These are phyloP conservation scores for Nothophaeocryptopus gaeumannii DNA, from an alignment of 2,329 filamentous ascomycete species.

Conservation along the genomic window DNA sequence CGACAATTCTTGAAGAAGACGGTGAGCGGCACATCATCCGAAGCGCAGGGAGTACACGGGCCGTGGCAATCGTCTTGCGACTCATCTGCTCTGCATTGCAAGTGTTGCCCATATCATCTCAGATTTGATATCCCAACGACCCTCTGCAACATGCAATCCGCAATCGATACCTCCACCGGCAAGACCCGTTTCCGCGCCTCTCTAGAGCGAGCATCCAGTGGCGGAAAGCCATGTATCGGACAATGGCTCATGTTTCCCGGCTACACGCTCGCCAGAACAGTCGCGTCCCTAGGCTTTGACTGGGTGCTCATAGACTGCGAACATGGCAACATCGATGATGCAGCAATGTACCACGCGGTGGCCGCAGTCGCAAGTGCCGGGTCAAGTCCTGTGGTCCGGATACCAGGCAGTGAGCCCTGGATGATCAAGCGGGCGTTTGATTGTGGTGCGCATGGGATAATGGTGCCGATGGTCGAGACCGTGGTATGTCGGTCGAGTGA, in stretches of 20 bases:
- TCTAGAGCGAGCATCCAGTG: slow-evolving; percentile 12
- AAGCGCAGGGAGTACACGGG: background rate
- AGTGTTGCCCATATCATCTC: too few species aligned
- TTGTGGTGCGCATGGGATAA: slow-evolving; percentile 57
- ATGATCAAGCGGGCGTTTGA: slow-evolving; percentile 62
- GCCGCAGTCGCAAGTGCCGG: slow-evolving; percentile 46
- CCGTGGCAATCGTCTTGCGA: too few species aligned
- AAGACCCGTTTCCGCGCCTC: slow-evolving; percentile 15
- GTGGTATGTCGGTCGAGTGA: background rate
- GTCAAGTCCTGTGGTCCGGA: slow-evolving; percentile 44
- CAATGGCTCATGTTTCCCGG: slow-evolving; percentile 22
- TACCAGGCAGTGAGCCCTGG: slow-evolving; percentile 57
- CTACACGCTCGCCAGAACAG: slow-evolving; percentile 18
- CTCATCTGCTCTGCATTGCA: too few species aligned
- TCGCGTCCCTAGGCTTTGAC: slow-evolving; percentile 18
- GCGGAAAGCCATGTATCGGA: slow-evolving; percentile 11
- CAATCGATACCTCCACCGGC: background rate
- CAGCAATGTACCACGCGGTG: slow-evolving; percentile 56
- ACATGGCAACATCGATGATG: slow-evolving; percentile 56
- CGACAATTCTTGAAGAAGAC: too few species aligned
- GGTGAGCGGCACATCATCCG: background rate
- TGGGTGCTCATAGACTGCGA: slow-evolving; percentile 48
- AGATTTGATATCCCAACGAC: too few species aligned
- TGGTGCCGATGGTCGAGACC: slow-evolving; percentile 44
- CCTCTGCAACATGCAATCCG: background rate